Base-by-base conservation (phyloP, 176 grass and related monocot species). In the Lolium rigidum region DNA sequence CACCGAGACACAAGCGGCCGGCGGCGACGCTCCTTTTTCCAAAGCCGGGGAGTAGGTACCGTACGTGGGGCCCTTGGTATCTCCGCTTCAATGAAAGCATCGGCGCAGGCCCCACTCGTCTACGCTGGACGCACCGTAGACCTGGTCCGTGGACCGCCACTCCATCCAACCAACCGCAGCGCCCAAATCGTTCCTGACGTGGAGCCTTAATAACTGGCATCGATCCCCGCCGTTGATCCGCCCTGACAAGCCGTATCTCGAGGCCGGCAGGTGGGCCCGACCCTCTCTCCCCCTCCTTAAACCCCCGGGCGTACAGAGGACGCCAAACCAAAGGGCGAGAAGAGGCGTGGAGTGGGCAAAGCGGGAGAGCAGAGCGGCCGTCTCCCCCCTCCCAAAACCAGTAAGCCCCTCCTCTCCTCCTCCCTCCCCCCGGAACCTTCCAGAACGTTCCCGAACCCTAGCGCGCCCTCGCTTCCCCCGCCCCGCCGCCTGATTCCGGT, bases 401-500 rank as follows among this genome's bases (percentile, higher is more conserved):
- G 84, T 90, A 79, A 86, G 84, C 73, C 12, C 43, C 43, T 47
- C 69, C 69, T 0, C 4, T n/a, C 28, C 2, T 35, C 31, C 31
- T 35, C 31, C 46, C 43, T 31, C 17, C 47, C 38, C 55, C 31
- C 77, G 3, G 87, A 84, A 80, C 37, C 62, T 86, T 90, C 63
- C 24, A 61, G 88, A 86, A 86, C 76, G 6, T 35, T 2, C 43
- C 28, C 31, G 16, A 51, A 54, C 15, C 74, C 49, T 35, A 2
- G 51, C 63, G 25, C 60, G 25, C 78, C 3, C 41, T 43, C 8
- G 41, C 60, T 86, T 20, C 55, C 51, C 64, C 20, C 8, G 78
- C 50, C 37, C 31, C 8, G 31, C 39, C 44, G 41, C 5, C 69
- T 77, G 41, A 76, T 70, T 73, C 44, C 31, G 78, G 15, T 26